phyloP scores from a whole-genome alignment of 2,329 filamentous ascomycete species.

The Fusarium aywerte region DNA sequence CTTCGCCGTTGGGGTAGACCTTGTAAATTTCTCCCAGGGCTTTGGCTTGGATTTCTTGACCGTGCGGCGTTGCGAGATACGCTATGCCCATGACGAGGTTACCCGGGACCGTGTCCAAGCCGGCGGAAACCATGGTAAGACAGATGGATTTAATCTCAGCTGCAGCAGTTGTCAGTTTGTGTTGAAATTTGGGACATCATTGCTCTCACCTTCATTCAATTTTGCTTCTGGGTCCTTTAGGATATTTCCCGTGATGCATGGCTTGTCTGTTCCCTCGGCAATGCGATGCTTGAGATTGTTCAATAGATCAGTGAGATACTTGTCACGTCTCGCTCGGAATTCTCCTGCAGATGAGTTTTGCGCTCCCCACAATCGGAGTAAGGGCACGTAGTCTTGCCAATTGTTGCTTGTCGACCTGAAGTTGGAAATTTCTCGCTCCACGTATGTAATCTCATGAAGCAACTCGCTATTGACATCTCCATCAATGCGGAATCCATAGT shows the following conservation, averaged over 20 bases:
- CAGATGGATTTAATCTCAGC: conserved; percentile 84
- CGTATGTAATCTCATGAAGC: conserved; percentile 77
- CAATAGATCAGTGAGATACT: conserved; percentile 73
- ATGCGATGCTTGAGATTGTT: conserved; percentile 61
- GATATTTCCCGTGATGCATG: conserved; percentile 61
- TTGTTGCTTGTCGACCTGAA: conserved; percentile 84
- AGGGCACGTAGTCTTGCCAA: conserved; percentile 85
- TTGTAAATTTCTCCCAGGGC: conserved; percentile 77
- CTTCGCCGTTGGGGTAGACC: conserved; percentile 77
- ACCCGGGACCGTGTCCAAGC: conserved; percentile 82
- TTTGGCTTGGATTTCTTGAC: conserved; percentile 75
- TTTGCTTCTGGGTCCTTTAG: conserved; percentile 62
- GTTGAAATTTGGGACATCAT: accelerated
- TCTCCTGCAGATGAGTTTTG: conserved; percentile 71
- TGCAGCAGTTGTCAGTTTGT: conserved; percentile 45
- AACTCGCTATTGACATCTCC: conserved; percentile 74
- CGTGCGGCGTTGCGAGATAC: conserved; percentile 74
- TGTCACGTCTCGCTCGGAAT: conserved; percentile 75
- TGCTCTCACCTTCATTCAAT: conserved; percentile 51
- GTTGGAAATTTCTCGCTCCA: conserved; percentile 80
- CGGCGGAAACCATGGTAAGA: conserved; percentile 83
- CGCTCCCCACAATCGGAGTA: conserved; percentile 72
- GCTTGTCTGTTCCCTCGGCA: conserved; percentile 54
- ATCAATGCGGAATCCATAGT: conserved; percentile 81
- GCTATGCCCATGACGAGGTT: conserved; percentile 84